A percentile compares a stretch with the other conserved stretches of the same genome.
Evolutionary conservation across 208 protist genomes (phyloP).

Genomic region (Trypanosoma melophagium): DNA sequence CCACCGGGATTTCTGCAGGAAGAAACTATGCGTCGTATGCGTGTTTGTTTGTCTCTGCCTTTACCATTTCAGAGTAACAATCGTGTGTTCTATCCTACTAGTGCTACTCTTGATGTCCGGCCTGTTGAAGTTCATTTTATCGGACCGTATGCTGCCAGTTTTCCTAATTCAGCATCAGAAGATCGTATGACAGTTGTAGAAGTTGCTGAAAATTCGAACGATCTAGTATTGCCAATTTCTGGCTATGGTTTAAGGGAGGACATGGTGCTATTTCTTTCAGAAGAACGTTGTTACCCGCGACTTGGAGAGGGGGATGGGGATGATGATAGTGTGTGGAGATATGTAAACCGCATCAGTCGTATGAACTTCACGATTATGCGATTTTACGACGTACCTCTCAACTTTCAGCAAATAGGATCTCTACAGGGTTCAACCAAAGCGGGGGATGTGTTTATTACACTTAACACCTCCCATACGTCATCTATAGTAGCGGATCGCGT

Average conservation of each 20-base stretch:
- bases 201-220: constrained; percentile 48
- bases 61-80: constrained; percentile 43
- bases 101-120: constrained; percentile 45
- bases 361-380: constrained; percentile 60
- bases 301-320: background rate
- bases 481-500: constrained; percentile 34
- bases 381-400: constrained; percentile 60
- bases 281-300: constrained; percentile 31
- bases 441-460: constrained; percentile 36
- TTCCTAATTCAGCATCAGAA: constrained; percentile 8
- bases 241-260: constrained; percentile 67
- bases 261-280: constrained; percentile 58
- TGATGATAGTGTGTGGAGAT: background rate
- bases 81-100: constrained; percentile 40
- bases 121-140: constrained; percentile 51
- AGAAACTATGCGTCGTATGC: constrained; percentile 53
- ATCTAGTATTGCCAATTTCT: constrained; percentile 54
- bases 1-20: constrained; percentile 51
- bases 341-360: constrained; percentile 37
- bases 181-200: constrained; percentile 30
- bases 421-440: background rate
- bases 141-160: constrained; percentile 48
- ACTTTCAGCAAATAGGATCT: constrained; percentile 24
- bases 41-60: constrained; percentile 72
- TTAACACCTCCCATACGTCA: constrained; percentile 38